Conservation (phyloP, 2,329 filamentous ascomycete genomes). For the Colletotrichum australisinense region DNA sequence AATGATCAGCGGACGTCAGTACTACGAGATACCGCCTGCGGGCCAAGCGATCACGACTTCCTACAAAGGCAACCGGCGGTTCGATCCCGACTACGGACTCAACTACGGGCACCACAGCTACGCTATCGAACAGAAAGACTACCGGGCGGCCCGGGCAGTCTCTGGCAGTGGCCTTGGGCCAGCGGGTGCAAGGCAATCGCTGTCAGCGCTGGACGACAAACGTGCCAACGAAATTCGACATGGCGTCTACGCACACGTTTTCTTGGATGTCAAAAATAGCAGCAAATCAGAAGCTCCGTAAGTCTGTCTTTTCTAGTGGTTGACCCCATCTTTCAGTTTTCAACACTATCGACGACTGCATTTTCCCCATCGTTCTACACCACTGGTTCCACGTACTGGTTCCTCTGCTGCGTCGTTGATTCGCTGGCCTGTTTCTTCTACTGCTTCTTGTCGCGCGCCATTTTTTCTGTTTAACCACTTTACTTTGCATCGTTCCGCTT, state of each 20-base stretch:
- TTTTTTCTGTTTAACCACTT: not conserved
- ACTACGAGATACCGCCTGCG: conserved; percentile 23
- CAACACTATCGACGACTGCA: not conserved
- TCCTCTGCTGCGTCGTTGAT: not conserved
- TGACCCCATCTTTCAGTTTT: not conserved
- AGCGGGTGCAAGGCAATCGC: conserved; percentile 30
- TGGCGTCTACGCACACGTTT: conserved; percentile 33
- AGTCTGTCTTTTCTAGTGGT: conserved; percentile 30
- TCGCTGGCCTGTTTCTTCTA: not conserved
- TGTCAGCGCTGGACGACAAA: conserved; percentile 37
- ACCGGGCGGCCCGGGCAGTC: conserved; percentile 10
- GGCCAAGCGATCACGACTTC: conserved; percentile 10
- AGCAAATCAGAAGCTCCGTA: conserved; percentile 40
- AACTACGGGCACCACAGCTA: conserved; percentile 17
- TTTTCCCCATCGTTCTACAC: not conserved
- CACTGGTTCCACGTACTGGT: not conserved
- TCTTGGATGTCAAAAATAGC: conserved; percentile 37
- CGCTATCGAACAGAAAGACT: not conserved
- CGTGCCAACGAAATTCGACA: conserved; percentile 35
- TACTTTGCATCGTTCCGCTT: not conserved
- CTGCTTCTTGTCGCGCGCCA: not conserved
- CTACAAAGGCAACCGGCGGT: conserved; percentile 14
- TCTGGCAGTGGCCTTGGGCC: not conserved
- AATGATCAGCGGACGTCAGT: conserved; percentile 31
- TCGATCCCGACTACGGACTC: conserved; percentile 27